phyloP scores from a whole-genome alignment of 1,284 basidiomycete genomes.

The Volvariella volvacea region DNA sequence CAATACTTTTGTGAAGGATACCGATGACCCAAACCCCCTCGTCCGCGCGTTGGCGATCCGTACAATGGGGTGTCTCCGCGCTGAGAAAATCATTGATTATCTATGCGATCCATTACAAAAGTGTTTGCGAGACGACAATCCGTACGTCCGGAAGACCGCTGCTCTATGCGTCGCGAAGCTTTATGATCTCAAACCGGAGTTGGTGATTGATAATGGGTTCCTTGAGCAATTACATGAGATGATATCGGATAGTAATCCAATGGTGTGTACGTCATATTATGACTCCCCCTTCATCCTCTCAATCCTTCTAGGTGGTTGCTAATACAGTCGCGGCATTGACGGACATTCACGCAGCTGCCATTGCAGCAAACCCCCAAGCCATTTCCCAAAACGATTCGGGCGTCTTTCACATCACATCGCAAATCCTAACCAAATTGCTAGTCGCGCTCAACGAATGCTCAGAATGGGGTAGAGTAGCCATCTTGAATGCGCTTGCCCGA shows the following conservation, averaged over 20 bases:
- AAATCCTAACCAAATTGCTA: constrained; percentile 84
- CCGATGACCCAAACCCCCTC: constrained; percentile 93
- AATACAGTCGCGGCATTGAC: constrained; percentile 92
- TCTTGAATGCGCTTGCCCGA: constrained; percentile 81
- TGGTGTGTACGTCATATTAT: constrained; percentile 50
- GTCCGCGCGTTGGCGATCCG: constrained; percentile 95
- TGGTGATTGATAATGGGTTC: constrained; percentile 95
- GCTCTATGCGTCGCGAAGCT: constrained; percentile 95
- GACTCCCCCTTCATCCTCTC: constrained; percentile 3
- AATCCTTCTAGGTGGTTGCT: constrained; percentile 80
- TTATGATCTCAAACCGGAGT: constrained; percentile 93
- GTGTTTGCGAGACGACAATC: constrained; percentile 90
- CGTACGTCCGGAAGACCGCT: constrained; percentile 96
- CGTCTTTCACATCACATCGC: constrained; percentile 76
- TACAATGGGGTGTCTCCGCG: constrained; percentile 95
- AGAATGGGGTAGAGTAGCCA: constrained; percentile 96
- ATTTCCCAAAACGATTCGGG: constrained; percentile 55
- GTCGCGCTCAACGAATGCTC: constrained; percentile 98
- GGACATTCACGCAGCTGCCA: constrained; percentile 81
- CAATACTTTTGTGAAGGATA: constrained; percentile 97
- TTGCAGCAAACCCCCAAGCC: constrained; percentile 33
- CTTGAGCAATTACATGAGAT: constrained; percentile 84
- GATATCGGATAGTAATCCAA: constrained; percentile 94
- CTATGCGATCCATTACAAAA: constrained; percentile 91
- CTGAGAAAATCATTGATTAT: constrained; percentile 99